These are phyloP conservation scores for Neofusicoccum parvum DNA, from an alignment of 2,329 filamentous ascomycete species.

Conservation along the genomic window DNA sequence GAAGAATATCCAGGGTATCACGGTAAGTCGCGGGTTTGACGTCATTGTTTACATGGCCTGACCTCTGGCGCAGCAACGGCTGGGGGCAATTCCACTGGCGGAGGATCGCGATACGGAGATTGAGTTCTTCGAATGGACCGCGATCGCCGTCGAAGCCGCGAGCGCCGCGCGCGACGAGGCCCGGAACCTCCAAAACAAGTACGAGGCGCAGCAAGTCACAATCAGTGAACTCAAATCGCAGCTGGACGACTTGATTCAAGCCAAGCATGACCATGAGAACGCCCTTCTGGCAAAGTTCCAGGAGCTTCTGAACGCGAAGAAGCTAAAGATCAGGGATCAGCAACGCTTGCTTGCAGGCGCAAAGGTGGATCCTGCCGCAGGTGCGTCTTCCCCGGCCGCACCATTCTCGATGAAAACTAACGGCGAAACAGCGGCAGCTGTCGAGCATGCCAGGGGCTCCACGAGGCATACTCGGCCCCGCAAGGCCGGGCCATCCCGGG, in stretches of 20 bases:
- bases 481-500: slow-evolving; percentile 37
- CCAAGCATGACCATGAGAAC: slow-evolving; percentile 68
- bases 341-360: slow-evolving; percentile 62
- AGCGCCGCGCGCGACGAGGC: slow-evolving; percentile 49
- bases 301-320: slow-evolving; percentile 75
- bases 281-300: slow-evolving; percentile 70
- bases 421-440: slow-evolving; percentile 30
- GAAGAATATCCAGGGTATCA: slow-evolving; percentile 65
- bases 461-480: slow-evolving; percentile 24
- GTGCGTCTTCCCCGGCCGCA: slow-evolving; percentile 26
- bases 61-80: slow-evolving; percentile 58
- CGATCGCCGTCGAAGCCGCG: slow-evolving; percentile 56
- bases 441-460: slow-evolving; percentile 31
- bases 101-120: slow-evolving; percentile 61
- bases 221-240: slow-evolving; percentile 63
- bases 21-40: slow-evolving; percentile 50
- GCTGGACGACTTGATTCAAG: slow-evolving; percentile 65
- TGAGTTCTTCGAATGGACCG: slow-evolving; percentile 71
- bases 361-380: slow-evolving; percentile 45
- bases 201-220: slow-evolving; percentile 55
- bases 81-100: slow-evolving; percentile 65
- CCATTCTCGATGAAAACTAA: slow-evolving; percentile 3
- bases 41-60: slow-evolving; percentile 20
- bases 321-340: slow-evolving; percentile 75
- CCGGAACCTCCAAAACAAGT: slow-evolving; percentile 45